Evolutionary conservation across 139 green algal species (phyloP).

Genomic region (Edaphochlamys debaryana): DNA sequence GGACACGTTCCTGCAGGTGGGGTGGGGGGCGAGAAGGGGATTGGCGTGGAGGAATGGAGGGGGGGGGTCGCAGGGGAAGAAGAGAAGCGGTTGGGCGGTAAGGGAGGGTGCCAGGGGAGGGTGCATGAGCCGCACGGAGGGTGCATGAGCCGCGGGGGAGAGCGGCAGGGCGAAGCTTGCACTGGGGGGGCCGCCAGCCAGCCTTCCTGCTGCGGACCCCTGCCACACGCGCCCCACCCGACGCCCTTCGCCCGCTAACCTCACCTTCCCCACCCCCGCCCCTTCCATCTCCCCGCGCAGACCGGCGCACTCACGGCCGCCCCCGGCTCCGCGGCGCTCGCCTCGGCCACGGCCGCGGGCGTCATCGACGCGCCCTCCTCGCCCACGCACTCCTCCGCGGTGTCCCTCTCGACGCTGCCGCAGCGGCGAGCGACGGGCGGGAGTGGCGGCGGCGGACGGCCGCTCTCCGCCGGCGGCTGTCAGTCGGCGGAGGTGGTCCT

Average conservation of each 20-base stretch:
- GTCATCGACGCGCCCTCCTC: conserved; percentile 6
- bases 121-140: neutral
- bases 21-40: neutral
- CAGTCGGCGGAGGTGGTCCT: neutral
- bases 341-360: neutral
- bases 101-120: neutral
- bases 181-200: neutral
- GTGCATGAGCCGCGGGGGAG: neutral
- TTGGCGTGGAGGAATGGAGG: too few relatives aligned
- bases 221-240: too few relatives aligned
- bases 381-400: conserved; percentile 10
- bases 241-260: too few relatives aligned
- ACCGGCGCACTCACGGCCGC: conserved; percentile 11
- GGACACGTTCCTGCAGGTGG: conserved; percentile 73
- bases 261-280: too few relatives aligned
- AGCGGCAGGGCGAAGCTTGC: neutral
- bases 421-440: neutral
- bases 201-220: neutral
- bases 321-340: neutral
- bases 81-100: too few relatives aligned
- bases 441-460: neutral
- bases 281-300: neutral
- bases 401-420: conserved; percentile 27
- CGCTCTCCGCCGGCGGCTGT: neutral
- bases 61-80: too few relatives aligned